phyloP scores from a whole-genome alignment of 2,329 filamentous ascomycete species.

The Phialophora tarda region DNA sequence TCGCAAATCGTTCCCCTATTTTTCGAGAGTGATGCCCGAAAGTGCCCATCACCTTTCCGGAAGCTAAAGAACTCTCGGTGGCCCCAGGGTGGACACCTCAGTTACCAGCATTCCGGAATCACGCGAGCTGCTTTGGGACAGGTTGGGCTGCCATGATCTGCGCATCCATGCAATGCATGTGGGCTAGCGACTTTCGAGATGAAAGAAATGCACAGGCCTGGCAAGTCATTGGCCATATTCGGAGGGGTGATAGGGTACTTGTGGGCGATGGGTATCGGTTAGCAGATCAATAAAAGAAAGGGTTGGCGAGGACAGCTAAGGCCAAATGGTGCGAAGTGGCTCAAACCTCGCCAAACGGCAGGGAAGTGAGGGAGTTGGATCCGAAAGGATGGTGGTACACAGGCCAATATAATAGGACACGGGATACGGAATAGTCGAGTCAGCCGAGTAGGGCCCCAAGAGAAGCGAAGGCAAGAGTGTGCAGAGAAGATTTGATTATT shows the following conservation, averaged over 20 bases:
- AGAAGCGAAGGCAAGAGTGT: slow-evolving; percentile 6
- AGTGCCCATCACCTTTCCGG: slow-evolving; percentile 10
- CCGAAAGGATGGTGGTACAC: slow-evolving; percentile 26
- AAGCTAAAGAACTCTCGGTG: slow-evolving; percentile 2
- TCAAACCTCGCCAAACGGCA: slow-evolving; percentile 25
- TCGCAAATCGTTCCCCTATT: slow-evolving; percentile 19
- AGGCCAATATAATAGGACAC: slow-evolving; percentile 21
- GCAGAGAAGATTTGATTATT: slow-evolving; percentile 1
- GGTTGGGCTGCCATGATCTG: slow-evolving; percentile 26
- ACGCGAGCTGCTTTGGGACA: slow-evolving; percentile 12
- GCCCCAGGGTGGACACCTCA: slow-evolving; percentile 9
- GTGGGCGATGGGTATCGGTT: slow-evolving; percentile 3
- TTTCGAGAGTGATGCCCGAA: slow-evolving; percentile 20
- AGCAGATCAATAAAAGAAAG: slow-evolving; percentile 15
- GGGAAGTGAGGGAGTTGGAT: slow-evolving; percentile 16
- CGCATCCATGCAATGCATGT: slow-evolving; percentile 7
- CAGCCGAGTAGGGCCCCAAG: slow-evolving; percentile 10
- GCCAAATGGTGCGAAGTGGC: slow-evolving; percentile 28
- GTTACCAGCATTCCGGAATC: slow-evolving; percentile 3
- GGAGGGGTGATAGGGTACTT: slow-evolving; percentile 10
- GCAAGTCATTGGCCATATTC: slow-evolving; percentile 3
- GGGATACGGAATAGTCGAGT: slow-evolving; percentile 22
- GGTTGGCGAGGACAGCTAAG: slow-evolving; percentile 16
- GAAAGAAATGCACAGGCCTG: slow-evolving; percentile 2
- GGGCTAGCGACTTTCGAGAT: slow-evolving; percentile 7